Conservation (phyloP, 164 flowering plant genomes). For the Berberis thunbergii region DNA sequence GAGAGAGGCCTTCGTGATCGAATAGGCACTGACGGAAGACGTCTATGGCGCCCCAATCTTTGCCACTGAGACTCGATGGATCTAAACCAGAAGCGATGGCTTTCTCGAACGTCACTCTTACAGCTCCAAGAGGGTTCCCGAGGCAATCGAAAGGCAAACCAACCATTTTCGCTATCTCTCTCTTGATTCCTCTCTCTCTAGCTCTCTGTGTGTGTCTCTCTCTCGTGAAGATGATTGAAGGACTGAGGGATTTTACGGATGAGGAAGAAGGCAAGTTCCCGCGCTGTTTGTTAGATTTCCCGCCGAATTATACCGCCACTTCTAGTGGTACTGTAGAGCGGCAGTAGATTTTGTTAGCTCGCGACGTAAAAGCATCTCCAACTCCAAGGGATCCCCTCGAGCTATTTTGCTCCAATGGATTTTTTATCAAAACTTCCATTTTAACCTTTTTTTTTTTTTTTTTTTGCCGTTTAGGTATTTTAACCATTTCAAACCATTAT, state of each 20-base stretch:
- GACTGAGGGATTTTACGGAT: background rate
- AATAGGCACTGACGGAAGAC: conserved; percentile 58
- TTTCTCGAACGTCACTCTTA: conserved; percentile 71
- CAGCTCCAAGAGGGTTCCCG: conserved; percentile 88
- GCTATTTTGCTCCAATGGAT: too few species aligned
- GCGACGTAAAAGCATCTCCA: too few species aligned
- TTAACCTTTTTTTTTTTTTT: too few species aligned
- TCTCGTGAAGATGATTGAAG: conserved; percentile 1
- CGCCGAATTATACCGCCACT: background rate
- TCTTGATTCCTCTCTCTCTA: conserved; percentile 14
- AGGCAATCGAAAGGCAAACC: conserved; percentile 71
- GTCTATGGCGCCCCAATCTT: conserved; percentile 75
- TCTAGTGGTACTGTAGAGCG: too few species aligned
- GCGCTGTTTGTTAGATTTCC: conserved; percentile 12
- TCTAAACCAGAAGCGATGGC: conserved; percentile 42
- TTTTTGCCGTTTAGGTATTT: too few species aligned
- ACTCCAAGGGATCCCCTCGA: too few species aligned
- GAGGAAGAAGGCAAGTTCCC: too few species aligned
- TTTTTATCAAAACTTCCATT: too few species aligned
- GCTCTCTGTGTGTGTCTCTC: background rate
- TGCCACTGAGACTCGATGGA: conserved; percentile 43
- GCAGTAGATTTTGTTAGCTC: too few species aligned
- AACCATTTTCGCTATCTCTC: conserved; percentile 46
- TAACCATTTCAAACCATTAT: too few species aligned
- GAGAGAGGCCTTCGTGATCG: conserved; percentile 44